Percentiles rank a stretch among this genome's conserved stretches.
These are phyloP conservation scores for Patellaria atrata DNA, from an alignment of 495 filamentous ascomycete genomes.

Conservation along the genomic window DNA sequence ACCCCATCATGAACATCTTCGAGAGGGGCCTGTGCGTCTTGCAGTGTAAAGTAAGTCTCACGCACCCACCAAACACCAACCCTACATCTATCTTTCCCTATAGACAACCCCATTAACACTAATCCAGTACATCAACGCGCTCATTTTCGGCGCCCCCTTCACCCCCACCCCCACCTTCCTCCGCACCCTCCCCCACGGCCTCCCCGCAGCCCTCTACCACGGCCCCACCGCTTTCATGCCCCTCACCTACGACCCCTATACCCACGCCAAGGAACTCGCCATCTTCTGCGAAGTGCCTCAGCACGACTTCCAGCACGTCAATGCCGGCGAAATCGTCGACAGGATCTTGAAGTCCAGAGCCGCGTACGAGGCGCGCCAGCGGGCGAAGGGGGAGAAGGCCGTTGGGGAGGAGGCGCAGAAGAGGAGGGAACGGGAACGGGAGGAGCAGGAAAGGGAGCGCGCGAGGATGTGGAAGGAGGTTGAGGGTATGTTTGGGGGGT, in stretches of 20 bases:
- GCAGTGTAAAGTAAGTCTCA: slow-evolving; percentile 62
- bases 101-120: slow-evolving; percentile 8
- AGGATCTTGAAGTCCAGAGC: slow-evolving; percentile 72
- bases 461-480: slow-evolving; percentile 18
- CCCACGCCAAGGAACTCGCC: slow-evolving; percentile 36
- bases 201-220: slow-evolving; percentile 66
- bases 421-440: slow-evolving; percentile 39
- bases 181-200: slow-evolving; percentile 55
- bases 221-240: slow-evolving; percentile 87
- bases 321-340: slow-evolving; percentile 81
- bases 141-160: slow-evolving; percentile 82
- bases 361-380: slow-evolving; percentile 80
- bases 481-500: slow-evolving; percentile 23
- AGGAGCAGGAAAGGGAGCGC: slow-evolving; percentile 27
- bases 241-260: slow-evolving; percentile 73
- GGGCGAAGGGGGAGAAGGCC: slow-evolving; percentile 72
- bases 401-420: slow-evolving; percentile 49
- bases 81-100: not conserved
- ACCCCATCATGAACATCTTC: slow-evolving; percentile 98
- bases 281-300: slow-evolving; percentile 28
- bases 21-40: slow-evolving; percentile 91
- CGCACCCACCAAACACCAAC: not conserved
- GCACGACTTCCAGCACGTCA: slow-evolving; percentile 74
- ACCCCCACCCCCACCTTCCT: slow-evolving; percentile 65
- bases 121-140: slow-evolving; percentile 64